phyloP scores from a whole-genome alignment of 352 stramenopile species.

The Globisporangium echinulatum region DNA sequence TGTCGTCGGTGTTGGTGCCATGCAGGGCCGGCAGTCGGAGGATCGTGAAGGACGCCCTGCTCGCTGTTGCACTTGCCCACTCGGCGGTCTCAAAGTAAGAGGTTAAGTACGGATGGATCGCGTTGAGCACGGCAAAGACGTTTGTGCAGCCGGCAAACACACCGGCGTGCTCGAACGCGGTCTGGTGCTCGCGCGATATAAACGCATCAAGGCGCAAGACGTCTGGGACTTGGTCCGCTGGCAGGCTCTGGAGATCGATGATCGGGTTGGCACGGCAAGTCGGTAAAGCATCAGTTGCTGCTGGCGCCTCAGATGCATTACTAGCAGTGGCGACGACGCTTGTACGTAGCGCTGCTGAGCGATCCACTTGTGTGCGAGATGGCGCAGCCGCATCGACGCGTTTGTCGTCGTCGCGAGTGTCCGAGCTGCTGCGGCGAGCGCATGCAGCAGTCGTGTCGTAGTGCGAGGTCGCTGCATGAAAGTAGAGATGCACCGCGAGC shows the following conservation, averaged over 20 bases:
- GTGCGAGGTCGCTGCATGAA: constrained; percentile 9
- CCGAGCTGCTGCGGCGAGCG: neutral
- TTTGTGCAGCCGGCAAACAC: constrained; percentile 54
- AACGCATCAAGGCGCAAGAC: constrained; percentile 41
- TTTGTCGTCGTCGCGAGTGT: too few relatives aligned
- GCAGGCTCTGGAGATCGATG: constrained; percentile 24
- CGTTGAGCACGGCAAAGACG: constrained; percentile 55
- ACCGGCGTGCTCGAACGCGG: constrained; percentile 38
- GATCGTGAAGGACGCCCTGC: constrained; percentile 33
- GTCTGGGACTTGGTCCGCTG: constrained; percentile 21
- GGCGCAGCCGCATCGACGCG: too few relatives aligned
- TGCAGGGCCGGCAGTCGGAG: constrained; percentile 27
- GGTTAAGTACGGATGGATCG: constrained; percentile 48
- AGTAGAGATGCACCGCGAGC: constrained; percentile 31
- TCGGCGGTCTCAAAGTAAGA: constrained; percentile 38
- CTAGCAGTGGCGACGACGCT: too few relatives aligned
- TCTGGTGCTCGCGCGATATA: constrained; percentile 33
- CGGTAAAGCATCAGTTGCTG: neutral
- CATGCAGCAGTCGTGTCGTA: neutral
- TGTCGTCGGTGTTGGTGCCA: constrained; percentile 21
- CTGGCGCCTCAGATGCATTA: neutral
- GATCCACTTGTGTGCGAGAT: too few relatives aligned
- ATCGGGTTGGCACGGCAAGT: neutral
- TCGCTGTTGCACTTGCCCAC: constrained; percentile 24
- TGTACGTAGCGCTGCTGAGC: too few relatives aligned